These are phyloP conservation scores for Ajuga reptans DNA, from an alignment of 305 asterid genomes.

Conservation along the genomic window DNA sequence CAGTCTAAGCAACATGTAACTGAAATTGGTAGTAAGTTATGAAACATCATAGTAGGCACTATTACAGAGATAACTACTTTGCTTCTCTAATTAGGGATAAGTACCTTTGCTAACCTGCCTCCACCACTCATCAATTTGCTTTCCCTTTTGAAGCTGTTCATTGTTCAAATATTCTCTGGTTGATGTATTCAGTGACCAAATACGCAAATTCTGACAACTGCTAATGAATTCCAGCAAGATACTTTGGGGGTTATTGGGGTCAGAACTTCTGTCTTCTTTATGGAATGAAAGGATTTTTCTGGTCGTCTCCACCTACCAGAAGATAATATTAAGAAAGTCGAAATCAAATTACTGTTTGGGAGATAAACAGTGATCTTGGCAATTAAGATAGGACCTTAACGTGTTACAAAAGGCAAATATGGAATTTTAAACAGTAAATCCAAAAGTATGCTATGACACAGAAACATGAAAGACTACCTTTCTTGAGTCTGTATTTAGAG, in stretches of 20 bases:
- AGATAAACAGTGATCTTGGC: conserved; percentile 15
- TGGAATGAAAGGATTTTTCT: conserved; percentile 90
- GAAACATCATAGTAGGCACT: not conserved
- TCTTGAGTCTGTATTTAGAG: conserved; percentile 75
- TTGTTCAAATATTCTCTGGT: conserved; percentile 87
- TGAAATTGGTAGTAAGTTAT: not conserved
- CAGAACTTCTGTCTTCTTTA: conserved; percentile 77
- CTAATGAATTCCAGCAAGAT: conserved; percentile 92
- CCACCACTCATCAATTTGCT: conserved; percentile 99
- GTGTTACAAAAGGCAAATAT: conserved; percentile 7
- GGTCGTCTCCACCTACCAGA: conserved; percentile 85
- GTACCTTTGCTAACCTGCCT: conserved; percentile 91
- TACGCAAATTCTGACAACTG: conserved; percentile 96
- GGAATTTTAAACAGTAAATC: conserved; percentile 5
- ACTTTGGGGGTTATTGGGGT: conserved; percentile 84
- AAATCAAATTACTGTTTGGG: conserved; percentile 6
- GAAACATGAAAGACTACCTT: conserved; percentile 46
- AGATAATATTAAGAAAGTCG: conserved; percentile 14
- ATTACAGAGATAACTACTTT: conserved; percentile 5
- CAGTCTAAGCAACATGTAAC: conserved; percentile 2
- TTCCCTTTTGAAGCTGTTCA: conserved; percentile 98
- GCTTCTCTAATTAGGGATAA: conserved; percentile 9
- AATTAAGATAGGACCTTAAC: conserved; percentile 8
- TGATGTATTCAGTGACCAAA: conserved; percentile 79
- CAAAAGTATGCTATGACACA: conserved; percentile 10